Evolutionary conservation across 192 early-diverging fungal species (phyloP).

Genomic region (Coemansia biformis): DNA sequence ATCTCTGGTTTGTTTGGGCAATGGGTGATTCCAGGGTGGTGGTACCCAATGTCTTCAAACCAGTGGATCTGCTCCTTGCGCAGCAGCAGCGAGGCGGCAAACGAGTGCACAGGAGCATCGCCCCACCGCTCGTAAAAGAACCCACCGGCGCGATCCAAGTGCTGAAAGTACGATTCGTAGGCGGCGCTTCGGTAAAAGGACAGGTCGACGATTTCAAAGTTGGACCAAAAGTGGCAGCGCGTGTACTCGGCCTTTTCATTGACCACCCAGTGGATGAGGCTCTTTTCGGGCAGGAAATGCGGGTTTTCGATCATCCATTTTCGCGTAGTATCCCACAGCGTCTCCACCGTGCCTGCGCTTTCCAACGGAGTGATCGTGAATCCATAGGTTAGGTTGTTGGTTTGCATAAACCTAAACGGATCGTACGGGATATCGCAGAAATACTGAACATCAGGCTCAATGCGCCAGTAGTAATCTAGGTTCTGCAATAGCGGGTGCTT

Average conservation of each 20-base stretch:
- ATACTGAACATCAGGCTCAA: slow-evolving; percentile 47
- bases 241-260: slow-evolving; percentile 49
- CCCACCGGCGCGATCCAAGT: slow-evolving; percentile 67
- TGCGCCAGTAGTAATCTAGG: slow-evolving; percentile 51
- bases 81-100: slow-evolving; percentile 55
- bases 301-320: slow-evolving; percentile 53
- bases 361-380: slow-evolving; percentile 32
- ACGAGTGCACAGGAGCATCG: slow-evolving; percentile 33
- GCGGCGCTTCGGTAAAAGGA: slow-evolving; percentile 62
- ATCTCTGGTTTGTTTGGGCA: slow-evolving; percentile 59
- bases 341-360: slow-evolving; percentile 26
- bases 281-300: slow-evolving; percentile 50
- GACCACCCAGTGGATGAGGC: slow-evolving; percentile 49
- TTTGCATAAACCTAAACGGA: slow-evolving; percentile 40
- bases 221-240: slow-evolving; percentile 52
- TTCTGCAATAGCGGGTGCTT: slow-evolving; percentile 30
- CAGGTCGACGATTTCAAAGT: slow-evolving; percentile 33
- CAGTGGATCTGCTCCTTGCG: slow-evolving; percentile 55
- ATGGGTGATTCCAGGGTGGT: slow-evolving; percentile 56
- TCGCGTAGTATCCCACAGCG: slow-evolving; percentile 38
- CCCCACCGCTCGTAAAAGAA: slow-evolving; percentile 44
- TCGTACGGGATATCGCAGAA: slow-evolving; percentile 47
- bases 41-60: slow-evolving; percentile 35
- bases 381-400: slow-evolving; percentile 34
- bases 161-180: slow-evolving; percentile 68